phyloP scores from a whole-genome alignment of 345 rosid genomes.

The Noccaea caerulescens region DNA sequence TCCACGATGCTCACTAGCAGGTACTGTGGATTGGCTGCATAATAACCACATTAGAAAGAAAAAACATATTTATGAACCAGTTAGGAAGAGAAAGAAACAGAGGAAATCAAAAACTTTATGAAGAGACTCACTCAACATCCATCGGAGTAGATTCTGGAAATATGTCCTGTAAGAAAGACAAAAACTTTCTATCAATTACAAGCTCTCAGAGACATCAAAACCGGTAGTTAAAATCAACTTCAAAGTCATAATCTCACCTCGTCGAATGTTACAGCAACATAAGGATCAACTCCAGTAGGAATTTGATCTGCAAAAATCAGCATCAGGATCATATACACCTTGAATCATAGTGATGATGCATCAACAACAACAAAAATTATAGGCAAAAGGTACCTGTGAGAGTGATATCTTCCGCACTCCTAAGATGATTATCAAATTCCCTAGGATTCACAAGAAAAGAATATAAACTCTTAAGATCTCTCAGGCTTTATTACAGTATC shows the following conservation, averaged over 20 bases:
- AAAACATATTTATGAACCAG: neutral
- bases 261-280: conserved; percentile 67
- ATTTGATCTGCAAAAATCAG: conserved; percentile 58
- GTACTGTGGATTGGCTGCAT: conserved; percentile 43
- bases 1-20: conserved; percentile 34
- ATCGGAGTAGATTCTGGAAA: conserved; percentile 41
- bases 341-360: neutral
- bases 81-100: neutral
- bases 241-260: conserved; percentile 50
- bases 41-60: conserved; percentile 1
- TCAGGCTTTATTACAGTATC: neutral
- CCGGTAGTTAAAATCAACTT: conserved; percentile 4
- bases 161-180: conserved; percentile 52
- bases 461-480: neutral
- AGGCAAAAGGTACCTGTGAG: conserved; percentile 52
- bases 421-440: conserved; percentile 57
- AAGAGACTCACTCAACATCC: conserved; percentile 55
- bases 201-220: neutral
- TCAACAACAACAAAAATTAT: neutral
- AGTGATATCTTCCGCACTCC: conserved; percentile 72
- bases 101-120: conserved; percentile 15
- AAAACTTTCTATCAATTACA: conserved; percentile 8
- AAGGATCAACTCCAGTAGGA: conserved; percentile 63
- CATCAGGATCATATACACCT: conserved; percentile 13
- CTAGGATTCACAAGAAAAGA: conserved; percentile 36